Conservation (phyloP, 352 stramenopile genomes). For the Thalassiosira mediterranea region DNA sequence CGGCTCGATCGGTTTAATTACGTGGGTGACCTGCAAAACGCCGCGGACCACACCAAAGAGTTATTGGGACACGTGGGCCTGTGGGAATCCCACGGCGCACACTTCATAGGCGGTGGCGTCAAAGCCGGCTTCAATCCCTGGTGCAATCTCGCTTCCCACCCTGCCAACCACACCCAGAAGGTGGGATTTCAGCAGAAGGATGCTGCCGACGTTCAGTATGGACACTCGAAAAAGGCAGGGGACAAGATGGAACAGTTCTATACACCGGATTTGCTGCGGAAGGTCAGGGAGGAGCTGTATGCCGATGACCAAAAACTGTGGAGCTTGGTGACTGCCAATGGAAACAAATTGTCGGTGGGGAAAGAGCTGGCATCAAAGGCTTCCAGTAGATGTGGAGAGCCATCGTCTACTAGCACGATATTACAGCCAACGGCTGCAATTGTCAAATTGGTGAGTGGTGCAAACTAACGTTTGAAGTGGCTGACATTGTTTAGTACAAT, state of each 20-base stretch:
- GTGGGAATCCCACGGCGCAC: conserved; percentile 37
- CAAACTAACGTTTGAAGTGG: no score
- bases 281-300: conserved; percentile 33
- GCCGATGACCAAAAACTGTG: conserved; percentile 41
- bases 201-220: neutral
- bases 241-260: conserved; percentile 22
- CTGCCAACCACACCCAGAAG: neutral
- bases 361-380: conserved; percentile 5
- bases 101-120: conserved; percentile 11
- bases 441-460: no score
- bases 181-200: conserved; percentile 41
- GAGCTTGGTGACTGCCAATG: conserved; percentile 4
- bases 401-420: neutral
- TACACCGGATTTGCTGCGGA: conserved; percentile 25
- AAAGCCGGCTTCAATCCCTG: neutral
- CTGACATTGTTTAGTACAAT: no score
- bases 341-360: neutral
- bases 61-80: conserved; percentile 34
- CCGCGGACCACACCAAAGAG: conserved; percentile 18
- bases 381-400: conserved; percentile 1
- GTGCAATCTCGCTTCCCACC: neutral
- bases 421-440: no score
- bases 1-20: conserved; percentile 36
- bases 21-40: conserved; percentile 33
- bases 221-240: neutral